Conservation (phyloP, 352 stramenopile genomes). For the Pythium phragmitis region DNA sequence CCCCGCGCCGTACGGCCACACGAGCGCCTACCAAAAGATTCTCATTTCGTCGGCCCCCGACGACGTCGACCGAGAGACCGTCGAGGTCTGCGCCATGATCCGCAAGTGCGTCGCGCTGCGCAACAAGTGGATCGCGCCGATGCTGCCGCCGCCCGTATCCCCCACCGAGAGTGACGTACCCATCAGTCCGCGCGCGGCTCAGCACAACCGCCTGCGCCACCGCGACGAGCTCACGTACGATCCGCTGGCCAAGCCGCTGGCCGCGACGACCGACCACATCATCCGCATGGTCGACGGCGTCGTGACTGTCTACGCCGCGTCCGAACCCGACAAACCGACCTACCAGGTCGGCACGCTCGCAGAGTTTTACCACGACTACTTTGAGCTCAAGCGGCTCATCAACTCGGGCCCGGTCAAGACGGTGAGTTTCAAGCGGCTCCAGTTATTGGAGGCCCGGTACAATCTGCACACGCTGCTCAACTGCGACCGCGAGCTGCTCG, state of each 20-base stretch:
- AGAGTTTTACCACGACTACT: slow-evolving; percentile 75
- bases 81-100: slow-evolving; percentile 76
- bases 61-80: slow-evolving; percentile 71
- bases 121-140: slow-evolving; percentile 69
- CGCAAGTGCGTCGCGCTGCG: slow-evolving; percentile 71
- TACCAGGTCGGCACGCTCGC: slow-evolving; percentile 42
- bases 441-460: slow-evolving; percentile 92
- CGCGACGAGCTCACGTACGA: slow-evolving; percentile 75
- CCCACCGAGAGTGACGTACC: slow-evolving; percentile 14
- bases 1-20: slow-evolving; percentile 74
- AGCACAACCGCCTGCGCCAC: slow-evolving; percentile 44
- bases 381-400: slow-evolving; percentile 85
- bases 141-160: slow-evolving; percentile 22
- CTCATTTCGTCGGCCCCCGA: slow-evolving; percentile 67
- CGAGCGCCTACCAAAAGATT: slow-evolving; percentile 74
- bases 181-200: slow-evolving; percentile 37
- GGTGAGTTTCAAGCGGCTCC: slow-evolving; percentile 81
- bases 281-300: slow-evolving; percentile 64
- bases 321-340: slow-evolving; percentile 29
- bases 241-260: slow-evolving; percentile 42
- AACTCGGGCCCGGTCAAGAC: slow-evolving; percentile 88
- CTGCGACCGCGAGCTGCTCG: slow-evolving; percentile 91
- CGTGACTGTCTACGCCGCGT: slow-evolving; percentile 42
- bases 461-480: slow-evolving; percentile 97
- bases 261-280: slow-evolving; percentile 47